Percentiles rank a stretch among this genome's conserved stretches.
These are phyloP conservation scores for Aspergillus neoniger DNA, from an alignment of 2,329 filamentous ascomycete species.

Conservation along the genomic window DNA sequence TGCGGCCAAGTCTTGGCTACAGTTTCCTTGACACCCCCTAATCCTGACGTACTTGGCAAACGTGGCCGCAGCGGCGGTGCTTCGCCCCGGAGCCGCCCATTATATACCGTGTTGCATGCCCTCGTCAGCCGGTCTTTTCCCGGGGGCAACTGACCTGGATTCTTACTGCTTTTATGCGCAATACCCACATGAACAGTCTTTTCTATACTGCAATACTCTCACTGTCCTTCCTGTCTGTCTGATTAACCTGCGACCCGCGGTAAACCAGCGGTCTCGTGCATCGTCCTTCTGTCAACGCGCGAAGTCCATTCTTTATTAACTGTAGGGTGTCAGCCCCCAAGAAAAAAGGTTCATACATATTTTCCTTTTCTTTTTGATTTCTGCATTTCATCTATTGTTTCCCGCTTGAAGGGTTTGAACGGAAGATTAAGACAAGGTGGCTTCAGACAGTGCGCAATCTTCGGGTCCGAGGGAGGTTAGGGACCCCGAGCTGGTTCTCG, in stretches of 20 bases:
- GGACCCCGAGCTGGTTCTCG: slow-evolving; percentile 39
- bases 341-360: neutral
- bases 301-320: neutral
- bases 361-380: neutral
- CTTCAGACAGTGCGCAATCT: slow-evolving; percentile 32
- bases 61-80: slow-evolving; percentile 14
- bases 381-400: slow-evolving; percentile 1
- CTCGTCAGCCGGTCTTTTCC: slow-evolving; percentile 1
- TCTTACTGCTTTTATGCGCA: neutral
- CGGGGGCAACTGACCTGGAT: slow-evolving; percentile 2
- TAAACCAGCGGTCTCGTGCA: neutral
- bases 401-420: neutral
- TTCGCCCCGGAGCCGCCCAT: neutral
- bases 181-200: neutral
- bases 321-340: neutral
- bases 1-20: neutral
- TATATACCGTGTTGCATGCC: slow-evolving; percentile 4
- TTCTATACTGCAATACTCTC: neutral
- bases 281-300: neutral
- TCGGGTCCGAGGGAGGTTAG: slow-evolving; percentile 24
- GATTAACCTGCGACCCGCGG: neutral
- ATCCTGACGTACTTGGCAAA: slow-evolving; percentile 12
- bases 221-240: neutral
- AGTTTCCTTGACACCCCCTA: neutral
- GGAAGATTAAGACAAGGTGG: slow-evolving; percentile 30